Conservation (phyloP, 495 filamentous ascomycete genomes). For the Oidiodendron maius region DNA sequence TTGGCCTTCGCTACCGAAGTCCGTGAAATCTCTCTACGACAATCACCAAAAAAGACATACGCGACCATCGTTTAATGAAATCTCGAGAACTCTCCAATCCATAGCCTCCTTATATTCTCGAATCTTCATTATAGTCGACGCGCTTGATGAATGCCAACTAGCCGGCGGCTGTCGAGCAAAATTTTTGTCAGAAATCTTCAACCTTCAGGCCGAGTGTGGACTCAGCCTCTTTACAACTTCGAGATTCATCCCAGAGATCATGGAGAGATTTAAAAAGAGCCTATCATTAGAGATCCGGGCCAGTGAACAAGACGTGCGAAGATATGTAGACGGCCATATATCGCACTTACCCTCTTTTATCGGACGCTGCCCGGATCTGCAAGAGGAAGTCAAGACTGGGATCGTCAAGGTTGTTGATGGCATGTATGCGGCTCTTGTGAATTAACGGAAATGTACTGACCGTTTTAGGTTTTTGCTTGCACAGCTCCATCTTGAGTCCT, state of each 20-base stretch:
- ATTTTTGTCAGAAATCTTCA: constrained; percentile 26
- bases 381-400: constrained; percentile 12
- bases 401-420: constrained; percentile 8
- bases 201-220: constrained; percentile 20
- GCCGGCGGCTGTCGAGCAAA: constrained; percentile 22
- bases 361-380: not conserved
- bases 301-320: constrained; percentile 15
- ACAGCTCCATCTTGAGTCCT: not conserved
- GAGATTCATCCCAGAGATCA: constrained; percentile 24
- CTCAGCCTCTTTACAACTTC: constrained; percentile 28
- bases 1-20: not conserved
- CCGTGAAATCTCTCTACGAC: not conserved
- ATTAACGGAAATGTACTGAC: not conserved
- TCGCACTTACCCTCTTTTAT: constrained; percentile 1
- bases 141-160: constrained; percentile 35
- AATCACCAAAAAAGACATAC: constrained; percentile 9
- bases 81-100: constrained; percentile 16
- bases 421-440: constrained; percentile 13
- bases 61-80: constrained; percentile 24
- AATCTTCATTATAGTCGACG: constrained; percentile 39
- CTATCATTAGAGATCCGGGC: constrained; percentile 21
- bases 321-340: constrained; percentile 10
- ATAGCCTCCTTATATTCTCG: constrained; percentile 14
- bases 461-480: not conserved
- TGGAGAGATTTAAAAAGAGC: constrained; percentile 21